Percentiles rank a stretch among this genome's conserved stretches.
Evolutionary conservation across 768 basidiomycete species (phyloP).

Genomic region (Tephrocybe sp.): DNA sequence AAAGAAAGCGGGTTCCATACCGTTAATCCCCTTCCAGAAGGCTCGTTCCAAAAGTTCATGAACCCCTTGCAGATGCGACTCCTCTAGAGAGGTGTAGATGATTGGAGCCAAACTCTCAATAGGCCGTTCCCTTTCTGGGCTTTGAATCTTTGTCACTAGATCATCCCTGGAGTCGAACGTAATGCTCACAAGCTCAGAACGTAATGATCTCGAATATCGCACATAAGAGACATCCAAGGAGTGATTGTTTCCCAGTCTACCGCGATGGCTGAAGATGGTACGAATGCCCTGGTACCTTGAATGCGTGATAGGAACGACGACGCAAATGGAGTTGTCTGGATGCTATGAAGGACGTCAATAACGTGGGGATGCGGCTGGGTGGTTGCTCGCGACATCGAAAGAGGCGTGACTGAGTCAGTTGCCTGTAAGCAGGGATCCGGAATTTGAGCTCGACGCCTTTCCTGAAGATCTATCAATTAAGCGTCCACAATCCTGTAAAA

Average conservation of each 20-base stretch:
- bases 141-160: conserved; percentile 25
- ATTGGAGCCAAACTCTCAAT: conserved; percentile 52
- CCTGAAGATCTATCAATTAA: no score
- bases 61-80: conserved; percentile 63
- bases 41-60: conserved; percentile 66
- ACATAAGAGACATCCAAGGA: conserved; percentile 78
- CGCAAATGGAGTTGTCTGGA: conserved; percentile 64
- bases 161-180: background rate
- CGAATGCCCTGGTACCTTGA: conserved; percentile 37
- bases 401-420: conserved; percentile 32
- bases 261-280: conserved; percentile 43
- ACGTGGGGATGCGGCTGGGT: conserved; percentile 31
- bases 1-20: conserved; percentile 38
- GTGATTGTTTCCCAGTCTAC: conserved; percentile 73
- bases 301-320: conserved; percentile 69
- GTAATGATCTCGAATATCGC: conserved; percentile 69
- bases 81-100: conserved; percentile 59
- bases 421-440: conserved; percentile 20
- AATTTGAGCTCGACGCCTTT: conserved; percentile 26
- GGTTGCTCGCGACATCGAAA: conserved; percentile 26
- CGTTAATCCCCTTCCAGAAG: conserved; percentile 80
- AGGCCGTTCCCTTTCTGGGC: conserved; percentile 53
- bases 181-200: conserved; percentile 55
- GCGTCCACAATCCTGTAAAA: background rate
- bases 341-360: conserved; percentile 52